Evolutionary conservation across 2,329 filamentous ascomycete genomes (phyloP), one percentile per base, ranked within the genome.

Genomic region (Fusarium tjaetaba): DNA sequence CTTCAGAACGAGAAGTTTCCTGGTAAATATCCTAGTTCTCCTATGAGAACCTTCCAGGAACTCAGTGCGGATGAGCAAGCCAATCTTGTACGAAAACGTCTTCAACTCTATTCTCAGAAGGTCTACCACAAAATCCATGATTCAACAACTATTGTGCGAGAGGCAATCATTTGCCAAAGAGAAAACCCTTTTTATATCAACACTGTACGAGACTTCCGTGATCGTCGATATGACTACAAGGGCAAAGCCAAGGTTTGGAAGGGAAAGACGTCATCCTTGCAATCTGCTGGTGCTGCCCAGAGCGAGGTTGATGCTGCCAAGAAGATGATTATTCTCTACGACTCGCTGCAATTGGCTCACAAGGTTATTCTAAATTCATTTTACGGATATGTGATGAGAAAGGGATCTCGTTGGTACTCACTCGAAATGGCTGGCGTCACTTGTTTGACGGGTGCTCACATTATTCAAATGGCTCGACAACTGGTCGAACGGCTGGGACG

Each of bases 71-170:
- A 97, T 66, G 96, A 99, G 79, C 96, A 97, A 82, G 92, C 95
- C 1, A 84, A 79, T 2, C 86, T 96, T 41, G 87, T 97, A 56
- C 93, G 94, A 76, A 99, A 98, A 80, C 91, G 96, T 39, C 85
- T 99, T 53, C 94, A 96, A 73, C 88, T 95, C 39, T 99, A 97
- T 85, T 97, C 94, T 79, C 97, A 98, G 82, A 99, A 99, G 84
- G 97, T 99, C 72, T 99, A 99, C 80, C 96, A 99, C 87, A 99
- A 98, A 82, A 98, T 99, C 68, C 95, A 97, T 82, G 96, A 98
- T 71, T 93, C 94, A 18, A 97, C 92, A 56, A 98, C 94, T 0
- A 96, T 97, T 66, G 92, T 96, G 71, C 91, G 95, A 61, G 96
- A 99, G 82, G 96, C 97, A 16, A 98, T 99, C 80, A 98, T 99